Conservation (phyloP, 805 yeast genomes). For the Suhomyces faveliae region DNA sequence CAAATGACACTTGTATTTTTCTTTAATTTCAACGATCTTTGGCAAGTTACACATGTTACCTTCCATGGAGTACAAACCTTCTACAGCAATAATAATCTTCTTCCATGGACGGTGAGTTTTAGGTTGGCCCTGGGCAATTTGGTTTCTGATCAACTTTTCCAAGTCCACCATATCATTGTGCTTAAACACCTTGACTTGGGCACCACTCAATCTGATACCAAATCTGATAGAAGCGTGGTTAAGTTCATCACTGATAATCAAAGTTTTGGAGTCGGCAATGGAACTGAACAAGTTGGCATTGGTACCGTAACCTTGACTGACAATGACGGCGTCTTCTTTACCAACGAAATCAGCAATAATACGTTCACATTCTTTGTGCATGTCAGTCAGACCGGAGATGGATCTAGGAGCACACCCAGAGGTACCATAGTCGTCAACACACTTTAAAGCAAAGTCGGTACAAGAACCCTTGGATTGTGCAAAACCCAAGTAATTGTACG, state of each 20-base stretch:
- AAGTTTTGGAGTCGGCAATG: slow-evolving; percentile 79
- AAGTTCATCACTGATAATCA: slow-evolving; percentile 89
- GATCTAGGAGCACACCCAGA: slow-evolving; percentile 77
- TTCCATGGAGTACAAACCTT: slow-evolving; percentile 91
- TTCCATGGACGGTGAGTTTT: slow-evolving; percentile 96
- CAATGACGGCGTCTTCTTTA: slow-evolving; percentile 80
- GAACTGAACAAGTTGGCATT: slow-evolving; percentile 86
- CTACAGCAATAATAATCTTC: slow-evolving; percentile 79
- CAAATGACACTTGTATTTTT: slow-evolving; percentile 83
- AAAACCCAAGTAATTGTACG: slow-evolving; percentile 94
- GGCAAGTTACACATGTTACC: slow-evolving; percentile 89
- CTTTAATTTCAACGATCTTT: slow-evolving; percentile 63
- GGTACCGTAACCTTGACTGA: slow-evolving; percentile 95
- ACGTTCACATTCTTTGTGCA: slow-evolving; percentile 72
- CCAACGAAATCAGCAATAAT: slow-evolving; percentile 85
- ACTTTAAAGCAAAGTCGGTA: slow-evolving; percentile 69
- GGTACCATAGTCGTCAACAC: slow-evolving; percentile 70
- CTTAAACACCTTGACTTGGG: slow-evolving; percentile 85
- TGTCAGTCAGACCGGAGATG: slow-evolving; percentile 69
- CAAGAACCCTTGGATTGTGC: slow-evolving; percentile 94
- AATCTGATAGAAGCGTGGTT: slow-evolving; percentile 96
- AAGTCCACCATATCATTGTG: slow-evolving; percentile 86
- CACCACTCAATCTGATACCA: slow-evolving; percentile 91
- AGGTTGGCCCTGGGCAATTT: slow-evolving; percentile 92
- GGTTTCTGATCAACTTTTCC: slow-evolving; percentile 75